A percentile compares a stretch with the other conserved stretches of the same genome.
phyloP scores from a whole-genome alignment of 148 eudicot species.

The Rhododendron ferrugineum region DNA sequence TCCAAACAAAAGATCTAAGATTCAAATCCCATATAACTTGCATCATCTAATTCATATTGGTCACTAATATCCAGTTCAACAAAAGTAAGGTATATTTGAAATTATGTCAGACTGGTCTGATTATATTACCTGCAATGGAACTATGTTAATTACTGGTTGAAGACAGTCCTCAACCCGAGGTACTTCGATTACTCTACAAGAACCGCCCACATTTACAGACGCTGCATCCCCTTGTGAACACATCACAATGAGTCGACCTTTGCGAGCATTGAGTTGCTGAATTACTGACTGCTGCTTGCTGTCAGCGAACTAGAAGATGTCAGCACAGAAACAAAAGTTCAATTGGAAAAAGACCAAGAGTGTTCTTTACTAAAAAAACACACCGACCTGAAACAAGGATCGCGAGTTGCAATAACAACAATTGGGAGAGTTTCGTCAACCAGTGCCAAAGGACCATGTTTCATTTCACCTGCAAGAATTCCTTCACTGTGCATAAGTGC shows the following conservation, averaged over 20 bases:
- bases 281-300: slow-evolving; percentile 99
- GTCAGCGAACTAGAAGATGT: slow-evolving; percentile 21
- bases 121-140: slow-evolving; percentile 83
- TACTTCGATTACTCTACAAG: slow-evolving; percentile 84
- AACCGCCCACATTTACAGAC: slow-evolving; percentile 64
- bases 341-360: neutral
- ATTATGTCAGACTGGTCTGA: neutral
- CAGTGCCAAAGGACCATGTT: slow-evolving; percentile 93
- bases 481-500: slow-evolving; percentile 99
- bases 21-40: neutral
- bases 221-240: slow-evolving; percentile 80
- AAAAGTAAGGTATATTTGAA: neutral
- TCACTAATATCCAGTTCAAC: neutral
- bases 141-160: slow-evolving; percentile 93
- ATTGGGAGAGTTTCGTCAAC: slow-evolving; percentile 95
- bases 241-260: slow-evolving; percentile 91
- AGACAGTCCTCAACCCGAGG: slow-evolving; percentile 90
- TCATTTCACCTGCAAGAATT: slow-evolving; percentile 99
- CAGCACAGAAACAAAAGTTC: neutral
- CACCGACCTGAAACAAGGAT: slow-evolving; percentile 80
- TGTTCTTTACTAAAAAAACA: neutral
- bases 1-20: neutral
- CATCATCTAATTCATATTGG: neutral
- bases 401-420: slow-evolving; percentile 87
- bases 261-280: slow-evolving; percentile 96